phyloP scores from a whole-genome alignment of 2,329 filamentous ascomycete species.

The Lasiodiplodia citricola region DNA sequence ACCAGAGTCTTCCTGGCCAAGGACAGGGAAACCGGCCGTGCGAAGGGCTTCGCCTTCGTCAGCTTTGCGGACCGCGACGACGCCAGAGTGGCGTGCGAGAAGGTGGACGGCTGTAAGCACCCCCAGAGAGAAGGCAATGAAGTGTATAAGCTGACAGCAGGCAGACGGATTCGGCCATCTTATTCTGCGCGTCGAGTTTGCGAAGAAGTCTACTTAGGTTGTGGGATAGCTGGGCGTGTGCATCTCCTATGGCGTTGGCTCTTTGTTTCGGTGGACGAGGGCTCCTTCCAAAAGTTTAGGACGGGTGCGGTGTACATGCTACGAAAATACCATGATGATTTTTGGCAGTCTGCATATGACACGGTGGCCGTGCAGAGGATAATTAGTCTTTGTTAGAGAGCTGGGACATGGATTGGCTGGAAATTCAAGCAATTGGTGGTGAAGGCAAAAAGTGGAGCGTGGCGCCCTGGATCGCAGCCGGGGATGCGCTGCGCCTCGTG shows the following conservation, averaged over 20 bases:
- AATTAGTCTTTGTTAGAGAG: not conserved
- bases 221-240: constrained; percentile 16
- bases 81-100: constrained; percentile 89
- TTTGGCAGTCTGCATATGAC: constrained; percentile 16
- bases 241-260: constrained; percentile 26
- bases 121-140: not conserved
- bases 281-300: constrained; percentile 22
- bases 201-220: constrained; percentile 63
- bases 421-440: not conserved
- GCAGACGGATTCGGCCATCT: constrained; percentile 77
- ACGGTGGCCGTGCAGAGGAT: constrained; percentile 1
- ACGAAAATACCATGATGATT: constrained; percentile 23
- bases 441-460: constrained; percentile 7
- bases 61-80: constrained; percentile 90
- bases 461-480: not conserved
- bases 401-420: not conserved
- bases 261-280: constrained; percentile 24
- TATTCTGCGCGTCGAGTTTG: constrained; percentile 86
- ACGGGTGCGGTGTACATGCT: constrained; percentile 21
- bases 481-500: constrained; percentile 22
- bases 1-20: constrained; percentile 98
- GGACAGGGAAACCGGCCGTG: constrained; percentile 92
- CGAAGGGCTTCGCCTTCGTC: constrained; percentile 99
- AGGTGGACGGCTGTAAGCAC: constrained; percentile 82
- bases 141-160: not conserved